These are phyloP conservation scores for Pontederia crassipes DNA, from an alignment of 176 grass and related monocot species.

Conservation along the genomic window DNA sequence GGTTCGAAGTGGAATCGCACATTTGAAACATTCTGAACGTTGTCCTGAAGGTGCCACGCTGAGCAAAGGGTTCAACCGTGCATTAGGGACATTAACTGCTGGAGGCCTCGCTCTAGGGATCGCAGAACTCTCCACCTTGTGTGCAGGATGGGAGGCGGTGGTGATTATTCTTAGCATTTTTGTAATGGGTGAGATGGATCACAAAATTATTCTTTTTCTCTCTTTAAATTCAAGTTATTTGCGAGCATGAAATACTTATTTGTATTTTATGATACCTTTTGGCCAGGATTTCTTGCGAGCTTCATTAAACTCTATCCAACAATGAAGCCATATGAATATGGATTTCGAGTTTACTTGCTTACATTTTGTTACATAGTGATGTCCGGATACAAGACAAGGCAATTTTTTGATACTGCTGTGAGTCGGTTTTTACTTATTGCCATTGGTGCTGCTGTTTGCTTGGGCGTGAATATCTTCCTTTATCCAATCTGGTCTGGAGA, in stretches of 20 bases:
- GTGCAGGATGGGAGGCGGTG: conserved; percentile 57
- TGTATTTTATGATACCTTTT: conserved; percentile 9
- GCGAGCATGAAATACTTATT: conserved; percentile 2
- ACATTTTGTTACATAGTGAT: conserved; percentile 89
- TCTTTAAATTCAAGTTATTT: background rate
- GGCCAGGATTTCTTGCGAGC: conserved; percentile 50
- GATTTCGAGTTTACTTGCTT: conserved; percentile 84
- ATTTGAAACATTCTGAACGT: background rate
- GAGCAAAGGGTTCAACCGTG: conserved; percentile 88
- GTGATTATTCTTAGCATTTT: conserved; percentile 62
- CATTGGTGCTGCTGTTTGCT: conserved; percentile 65
- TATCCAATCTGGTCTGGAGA: conserved; percentile 96
- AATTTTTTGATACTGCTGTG: conserved; percentile 46
- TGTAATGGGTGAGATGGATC: conserved; percentile 41
- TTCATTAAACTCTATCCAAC: conserved; percentile 69
- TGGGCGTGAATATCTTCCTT: conserved; percentile 80
- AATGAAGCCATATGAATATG: conserved; percentile 92
- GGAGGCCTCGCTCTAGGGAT: conserved; percentile 74
- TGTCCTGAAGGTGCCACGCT: conserved; percentile 73
- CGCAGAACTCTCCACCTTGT: conserved; percentile 53
- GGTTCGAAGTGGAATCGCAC: background rate
- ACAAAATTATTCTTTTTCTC: background rate
- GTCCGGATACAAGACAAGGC: conserved; percentile 69
- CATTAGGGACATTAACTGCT: conserved; percentile 61
- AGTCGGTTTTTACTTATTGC: conserved; percentile 89